Conservation (phyloP, 371 early-diverging fungal species). For the Sporodiniella umbellata region DNA sequence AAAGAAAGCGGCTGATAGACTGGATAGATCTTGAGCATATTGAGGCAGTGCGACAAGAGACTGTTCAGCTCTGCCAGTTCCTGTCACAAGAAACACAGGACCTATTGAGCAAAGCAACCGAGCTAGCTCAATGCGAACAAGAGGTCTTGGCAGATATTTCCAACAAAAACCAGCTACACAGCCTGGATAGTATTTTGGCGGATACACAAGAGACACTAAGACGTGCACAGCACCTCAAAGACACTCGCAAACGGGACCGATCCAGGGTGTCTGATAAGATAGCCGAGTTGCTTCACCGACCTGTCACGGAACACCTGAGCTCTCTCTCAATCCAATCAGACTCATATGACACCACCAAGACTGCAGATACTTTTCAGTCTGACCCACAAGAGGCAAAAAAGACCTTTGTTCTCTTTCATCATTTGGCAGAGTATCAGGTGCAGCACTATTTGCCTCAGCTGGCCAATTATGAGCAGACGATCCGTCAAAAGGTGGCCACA, state of each 20-base stretch:
- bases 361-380: too few relatives aligned
- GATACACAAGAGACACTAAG: slow-evolving; percentile 23
- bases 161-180: slow-evolving; percentile 24
- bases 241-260: slow-evolving; percentile 36
- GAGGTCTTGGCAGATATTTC: slow-evolving; percentile 23
- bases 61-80: slow-evolving; percentile 16
- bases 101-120: slow-evolving; percentile 9
- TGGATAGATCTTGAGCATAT: slow-evolving; percentile 25
- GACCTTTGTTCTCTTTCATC: slow-evolving; percentile 55
- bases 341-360: too few relatives aligned
- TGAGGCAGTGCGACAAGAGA: slow-evolving; percentile 6
- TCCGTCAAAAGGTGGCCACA: slow-evolving; percentile 32
- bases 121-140: slow-evolving; percentile 19
- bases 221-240: slow-evolving; percentile 22
- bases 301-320: slow-evolving; percentile 15
- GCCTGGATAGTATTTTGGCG: slow-evolving; percentile 22
- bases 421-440: slow-evolving; percentile 60
- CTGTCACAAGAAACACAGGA: slow-evolving; percentile 17
- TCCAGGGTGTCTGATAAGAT: slow-evolving; percentile 30
- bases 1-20: slow-evolving; percentile 15
- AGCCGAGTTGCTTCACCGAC: slow-evolving; percentile 18
- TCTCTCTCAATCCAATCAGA: slow-evolving; percentile 1
- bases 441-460: slow-evolving; percentile 60
- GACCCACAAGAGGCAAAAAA: slow-evolving; percentile 20
- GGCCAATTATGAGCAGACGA: slow-evolving; percentile 23